These are phyloP conservation scores for Exophiala sp. DNA, from an alignment of 2,329 filamentous ascomycete species.

Conservation along the genomic window DNA sequence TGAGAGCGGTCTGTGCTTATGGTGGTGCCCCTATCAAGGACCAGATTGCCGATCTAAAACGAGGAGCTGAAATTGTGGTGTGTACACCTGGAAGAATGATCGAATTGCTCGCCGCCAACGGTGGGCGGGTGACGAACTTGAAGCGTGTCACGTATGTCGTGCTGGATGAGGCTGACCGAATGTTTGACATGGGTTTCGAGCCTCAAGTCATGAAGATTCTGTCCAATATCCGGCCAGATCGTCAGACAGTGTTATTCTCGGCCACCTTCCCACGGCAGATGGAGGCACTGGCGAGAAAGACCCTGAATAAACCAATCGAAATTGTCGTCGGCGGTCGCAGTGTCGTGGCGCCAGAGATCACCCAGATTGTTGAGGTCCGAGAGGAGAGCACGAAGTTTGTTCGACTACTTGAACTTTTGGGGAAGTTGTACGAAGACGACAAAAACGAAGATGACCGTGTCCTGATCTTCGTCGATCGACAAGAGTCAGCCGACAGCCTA, in stretches of 20 bases:
- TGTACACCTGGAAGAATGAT: slow-evolving; percentile 95
- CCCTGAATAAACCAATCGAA: slow-evolving; percentile 76
- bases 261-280: slow-evolving; percentile 94
- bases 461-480: slow-evolving; percentile 85
- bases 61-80: slow-evolving; percentile 89
- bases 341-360: slow-evolving; percentile 65
- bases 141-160: slow-evolving; percentile 87
- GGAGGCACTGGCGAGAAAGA: slow-evolving; percentile 83
- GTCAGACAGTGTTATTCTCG: slow-evolving; percentile 91
- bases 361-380: slow-evolving; percentile 82
- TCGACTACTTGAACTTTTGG: slow-evolving; percentile 76
- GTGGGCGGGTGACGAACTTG: slow-evolving; percentile 88
- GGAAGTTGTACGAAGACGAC: slow-evolving; percentile 66
- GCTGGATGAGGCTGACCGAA: slow-evolving; percentile 92
- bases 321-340: slow-evolving; percentile 86
- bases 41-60: slow-evolving; percentile 92
- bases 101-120: slow-evolving; percentile 86
- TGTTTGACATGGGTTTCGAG: slow-evolving; percentile 99
- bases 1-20: slow-evolving; percentile 87
- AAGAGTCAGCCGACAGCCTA: slow-evolving; percentile 79
- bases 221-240: slow-evolving; percentile 81
- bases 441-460: slow-evolving; percentile 83
- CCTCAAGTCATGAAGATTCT: slow-evolving; percentile 97
- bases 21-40: slow-evolving; percentile 95
- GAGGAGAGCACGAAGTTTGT: slow-evolving; percentile 77